Evolutionary conservation across 1,284 basidiomycete species (phyloP), one percentile per base, ranked within the genome.

Genomic region (Leccinum pachyderme): DNA sequence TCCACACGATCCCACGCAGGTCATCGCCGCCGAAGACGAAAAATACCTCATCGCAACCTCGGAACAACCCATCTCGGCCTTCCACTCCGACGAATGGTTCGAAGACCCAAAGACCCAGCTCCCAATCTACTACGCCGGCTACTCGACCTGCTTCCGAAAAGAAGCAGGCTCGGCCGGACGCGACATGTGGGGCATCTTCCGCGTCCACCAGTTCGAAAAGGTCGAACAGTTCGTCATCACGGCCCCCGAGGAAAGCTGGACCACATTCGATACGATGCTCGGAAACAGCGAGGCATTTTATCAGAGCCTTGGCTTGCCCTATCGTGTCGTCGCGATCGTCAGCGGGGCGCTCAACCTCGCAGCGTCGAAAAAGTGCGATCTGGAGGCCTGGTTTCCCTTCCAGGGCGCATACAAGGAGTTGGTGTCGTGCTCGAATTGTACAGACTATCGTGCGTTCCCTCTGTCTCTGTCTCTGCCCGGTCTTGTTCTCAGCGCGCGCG

Each of bases 101-200:
- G 95, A 98, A 69, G 84, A 84, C 70, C 95, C 95, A 4, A 86
- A 93, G 59, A 85, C 83, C 44, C 93, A 96, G 72, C 86, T 99
- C 9, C 96, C 97, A 7, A 83, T 98, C 71, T 81, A 82, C 75
- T 95, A 87, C 67, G 91, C 87, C 0, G 87, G 88, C 12, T 89
- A 88, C 71, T 89, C 87, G 66, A 99, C 96, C n/a, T 99, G 96
- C 73, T 99, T 99, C 88, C 86, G 97, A 47, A 99, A 98, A 75
- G 96, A 99, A 77, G 96, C 96, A 4, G 97, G 96, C 47, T 91
- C 93, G 5, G 93, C 95, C 45, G 97, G 97, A 13, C 89, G 94
- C 55, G 97, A 99, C 68, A 98, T 97, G 77, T 98, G 96, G 95
- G 97, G 96, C 56, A 98, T 98, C 75, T 99, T 99, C 86, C 92